Conservation (phyloP, 169 alveolate species). For the Cryptosporidium sp. region DNA sequence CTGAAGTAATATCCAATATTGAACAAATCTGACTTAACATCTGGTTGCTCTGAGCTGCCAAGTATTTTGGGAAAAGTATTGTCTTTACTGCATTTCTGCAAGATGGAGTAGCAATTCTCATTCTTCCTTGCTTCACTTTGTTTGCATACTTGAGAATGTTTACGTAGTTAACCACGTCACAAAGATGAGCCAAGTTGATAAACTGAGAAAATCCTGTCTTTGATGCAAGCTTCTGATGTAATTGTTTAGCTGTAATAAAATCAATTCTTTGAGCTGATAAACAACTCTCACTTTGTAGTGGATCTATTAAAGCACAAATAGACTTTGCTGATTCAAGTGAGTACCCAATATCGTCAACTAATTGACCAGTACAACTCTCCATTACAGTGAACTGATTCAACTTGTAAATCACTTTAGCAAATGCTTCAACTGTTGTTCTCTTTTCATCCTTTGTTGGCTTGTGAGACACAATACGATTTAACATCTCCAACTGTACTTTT, state of each 20-base stretch:
- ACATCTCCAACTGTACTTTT: slow-evolving; percentile 42
- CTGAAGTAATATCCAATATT: slow-evolving; percentile 47
- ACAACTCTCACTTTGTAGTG: slow-evolving; percentile 71
- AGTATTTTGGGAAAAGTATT: slow-evolving; percentile 51
- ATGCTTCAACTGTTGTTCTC: slow-evolving; percentile 59
- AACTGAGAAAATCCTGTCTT: slow-evolving; percentile 10
- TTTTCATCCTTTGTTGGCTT: slow-evolving; percentile 54
- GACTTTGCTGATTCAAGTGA: slow-evolving; percentile 55
- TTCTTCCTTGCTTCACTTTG: slow-evolving; percentile 51
- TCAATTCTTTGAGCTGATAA: slow-evolving; percentile 69
- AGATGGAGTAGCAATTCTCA: slow-evolving; percentile 70
- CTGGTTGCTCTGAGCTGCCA: slow-evolving; percentile 50
- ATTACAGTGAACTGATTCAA: slow-evolving; percentile 47
- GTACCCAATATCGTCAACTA: slow-evolving; percentile 49
- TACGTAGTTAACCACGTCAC: slow-evolving; percentile 63
- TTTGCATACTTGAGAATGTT: slow-evolving; percentile 63
- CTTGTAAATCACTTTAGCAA: slow-evolving; percentile 68
- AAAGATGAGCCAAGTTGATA: slow-evolving; percentile 64
- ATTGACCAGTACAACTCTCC: slow-evolving; percentile 70
- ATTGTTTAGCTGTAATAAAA: slow-evolving; percentile 45
- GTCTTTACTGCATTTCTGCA: slow-evolving; percentile 69
- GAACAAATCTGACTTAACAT: slow-evolving; percentile 38
- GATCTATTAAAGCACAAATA: slow-evolving; percentile 60
- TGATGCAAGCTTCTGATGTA: slow-evolving; percentile 59
- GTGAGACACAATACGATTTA: slow-evolving; percentile 63